Conservation (phyloP, 192 early-diverging fungal species). For the Allomyces javanicus region DNA sequence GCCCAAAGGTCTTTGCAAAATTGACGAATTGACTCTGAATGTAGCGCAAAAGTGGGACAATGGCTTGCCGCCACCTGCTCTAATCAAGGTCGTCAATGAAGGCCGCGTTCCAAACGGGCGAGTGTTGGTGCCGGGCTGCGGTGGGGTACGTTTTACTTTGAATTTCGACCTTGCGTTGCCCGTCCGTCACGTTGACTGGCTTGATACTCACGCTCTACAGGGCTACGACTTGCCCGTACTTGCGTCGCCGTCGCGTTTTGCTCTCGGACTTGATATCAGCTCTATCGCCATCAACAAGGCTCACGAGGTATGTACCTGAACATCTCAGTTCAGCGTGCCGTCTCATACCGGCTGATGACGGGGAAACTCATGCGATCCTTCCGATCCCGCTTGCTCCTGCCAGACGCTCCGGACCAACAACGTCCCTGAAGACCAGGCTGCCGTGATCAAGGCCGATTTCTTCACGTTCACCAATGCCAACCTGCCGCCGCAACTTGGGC, state of each 20-base stretch:
- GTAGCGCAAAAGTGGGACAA: conserved; percentile 17
- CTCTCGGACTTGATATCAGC: conserved; percentile 49
- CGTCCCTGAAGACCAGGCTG: conserved; percentile 12
- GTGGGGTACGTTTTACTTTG: conserved; percentile 6
- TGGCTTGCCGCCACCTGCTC: conserved; percentile 20
- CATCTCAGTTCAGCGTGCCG: not conserved
- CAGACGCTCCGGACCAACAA: conserved; percentile 9
- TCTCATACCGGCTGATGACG: conserved; percentile 5
- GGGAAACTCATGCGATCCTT: conserved; percentile 2
- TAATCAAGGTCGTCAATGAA: conserved; percentile 24
- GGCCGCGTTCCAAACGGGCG: conserved; percentile 7
- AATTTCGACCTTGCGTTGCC: no score
- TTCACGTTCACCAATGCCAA: conserved; percentile 25
- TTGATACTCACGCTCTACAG: not conserved
- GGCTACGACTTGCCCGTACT: conserved; percentile 65
- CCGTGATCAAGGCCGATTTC: conserved; percentile 45
- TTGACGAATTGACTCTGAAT: no score
- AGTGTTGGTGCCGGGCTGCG: conserved; percentile 40
- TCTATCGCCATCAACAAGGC: conserved; percentile 33
- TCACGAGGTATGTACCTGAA: conserved; percentile 16
- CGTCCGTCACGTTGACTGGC: no score
- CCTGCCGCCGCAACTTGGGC: no score
- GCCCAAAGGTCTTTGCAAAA: no score
- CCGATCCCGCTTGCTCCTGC: not conserved
- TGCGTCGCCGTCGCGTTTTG: conserved; percentile 27